A percentile compares a stretch with the other conserved stretches of the same genome.
Conservation (phyloP, 164 flowering plant genomes). For the Vitis rotundifolia region DNA sequence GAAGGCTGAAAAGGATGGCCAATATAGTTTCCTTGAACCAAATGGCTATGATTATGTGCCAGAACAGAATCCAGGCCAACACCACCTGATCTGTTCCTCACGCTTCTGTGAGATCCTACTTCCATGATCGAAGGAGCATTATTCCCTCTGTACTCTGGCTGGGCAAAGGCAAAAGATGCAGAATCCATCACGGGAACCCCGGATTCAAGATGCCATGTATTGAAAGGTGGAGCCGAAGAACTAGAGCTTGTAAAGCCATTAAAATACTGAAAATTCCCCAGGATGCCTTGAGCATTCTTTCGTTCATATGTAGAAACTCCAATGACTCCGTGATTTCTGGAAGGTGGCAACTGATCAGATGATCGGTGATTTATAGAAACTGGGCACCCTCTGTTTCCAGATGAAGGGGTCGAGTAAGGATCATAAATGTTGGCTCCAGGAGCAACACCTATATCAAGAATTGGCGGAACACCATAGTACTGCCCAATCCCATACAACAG, state of each 20-base stretch:
- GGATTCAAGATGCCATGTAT: slow-evolving; percentile 42
- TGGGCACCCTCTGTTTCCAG: slow-evolving; percentile 37
- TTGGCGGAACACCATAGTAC: slow-evolving; percentile 42
- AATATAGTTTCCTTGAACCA: slow-evolving; percentile 45
- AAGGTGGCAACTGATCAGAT: slow-evolving; percentile 45
- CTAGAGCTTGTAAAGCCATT: slow-evolving; percentile 53
- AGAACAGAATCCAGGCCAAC: slow-evolving; percentile 36
- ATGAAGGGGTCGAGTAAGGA: slow-evolving; percentile 47
- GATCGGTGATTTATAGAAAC: slow-evolving; percentile 41
- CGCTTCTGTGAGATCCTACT: slow-evolving; percentile 39
- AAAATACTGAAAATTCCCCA: slow-evolving; percentile 33
- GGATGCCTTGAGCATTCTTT: slow-evolving; percentile 58
- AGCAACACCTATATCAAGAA: slow-evolving; percentile 36
- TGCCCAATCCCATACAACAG: slow-evolving; percentile 52
- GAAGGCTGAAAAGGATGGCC: slow-evolving; percentile 49
- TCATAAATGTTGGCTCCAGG: slow-evolving; percentile 37
- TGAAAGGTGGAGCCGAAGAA: slow-evolving; percentile 42
- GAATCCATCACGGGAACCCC: slow-evolving; percentile 33
- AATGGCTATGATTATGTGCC: slow-evolving; percentile 37
- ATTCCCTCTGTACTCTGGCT: slow-evolving; percentile 39
- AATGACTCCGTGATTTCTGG: slow-evolving; percentile 40
- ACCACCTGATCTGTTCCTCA: slow-evolving; percentile 44
- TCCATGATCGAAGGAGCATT: slow-evolving; percentile 30
- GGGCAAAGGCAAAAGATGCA: slow-evolving; percentile 16
- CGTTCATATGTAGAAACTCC: slow-evolving; percentile 53